Evolutionary conservation across 345 rosid species (phyloP).

Genomic region (Populus pruinosa): DNA sequence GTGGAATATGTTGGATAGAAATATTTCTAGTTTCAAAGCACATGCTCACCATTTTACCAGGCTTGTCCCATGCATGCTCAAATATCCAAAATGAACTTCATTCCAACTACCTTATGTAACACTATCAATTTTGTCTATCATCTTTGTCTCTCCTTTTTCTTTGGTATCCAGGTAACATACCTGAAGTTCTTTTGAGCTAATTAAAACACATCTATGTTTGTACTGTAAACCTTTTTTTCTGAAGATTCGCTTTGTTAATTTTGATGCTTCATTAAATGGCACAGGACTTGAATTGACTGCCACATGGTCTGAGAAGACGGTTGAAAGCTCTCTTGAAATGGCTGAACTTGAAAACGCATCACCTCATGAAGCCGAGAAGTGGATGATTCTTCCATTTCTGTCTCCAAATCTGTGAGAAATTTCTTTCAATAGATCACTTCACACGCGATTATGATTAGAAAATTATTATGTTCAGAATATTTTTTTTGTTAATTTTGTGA

Average conservation of each 20-base stretch:
- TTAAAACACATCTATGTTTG: not conserved
- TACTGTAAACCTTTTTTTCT: not conserved
- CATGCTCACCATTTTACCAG: not conserved
- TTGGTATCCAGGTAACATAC: not conserved
- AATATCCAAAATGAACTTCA: not conserved
- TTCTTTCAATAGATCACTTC: not conserved
- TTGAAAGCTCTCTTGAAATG: conserved; percentile 88
- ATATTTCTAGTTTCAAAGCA: not conserved
- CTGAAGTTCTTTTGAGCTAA: conserved; percentile 10
- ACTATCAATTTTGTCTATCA: not conserved
- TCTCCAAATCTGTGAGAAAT: conserved; percentile 61
- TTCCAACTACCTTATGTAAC: not conserved
- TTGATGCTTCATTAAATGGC: conserved; percentile 26
- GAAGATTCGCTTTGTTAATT: not conserved
- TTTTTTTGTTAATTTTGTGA: no score
- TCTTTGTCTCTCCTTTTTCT: not conserved
- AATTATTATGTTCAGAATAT: no score
- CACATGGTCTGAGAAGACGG: conserved; percentile 66
- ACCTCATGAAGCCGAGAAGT: conserved; percentile 87
- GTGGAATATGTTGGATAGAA: not conserved
- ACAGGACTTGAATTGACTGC: conserved; percentile 72
- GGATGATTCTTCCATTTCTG: conserved; percentile 65
- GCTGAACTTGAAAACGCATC: conserved; percentile 90
- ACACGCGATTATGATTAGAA: no score
- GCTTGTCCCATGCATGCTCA: not conserved